phyloP scores from a whole-genome alignment of 2,329 filamentous ascomycete genomes.

The Botrytis medusae region DNA sequence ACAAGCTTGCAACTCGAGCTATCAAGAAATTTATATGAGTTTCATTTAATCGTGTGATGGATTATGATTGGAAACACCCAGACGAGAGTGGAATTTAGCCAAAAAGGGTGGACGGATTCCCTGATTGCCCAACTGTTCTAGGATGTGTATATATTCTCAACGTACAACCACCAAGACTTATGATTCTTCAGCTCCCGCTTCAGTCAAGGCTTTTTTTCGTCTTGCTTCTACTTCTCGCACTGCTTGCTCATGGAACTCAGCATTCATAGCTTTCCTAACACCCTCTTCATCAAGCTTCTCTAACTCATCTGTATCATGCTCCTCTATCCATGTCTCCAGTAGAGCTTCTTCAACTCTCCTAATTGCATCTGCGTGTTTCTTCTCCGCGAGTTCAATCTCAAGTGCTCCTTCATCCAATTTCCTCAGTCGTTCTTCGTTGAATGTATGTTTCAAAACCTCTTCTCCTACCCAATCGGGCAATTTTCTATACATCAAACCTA shows the following conservation, averaged over 20 bases:
- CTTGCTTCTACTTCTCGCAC: background rate
- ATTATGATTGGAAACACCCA: background rate
- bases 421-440: background rate
- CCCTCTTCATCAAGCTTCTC: background rate
- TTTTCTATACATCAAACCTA: background rate
- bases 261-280: background rate
- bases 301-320: background rate
- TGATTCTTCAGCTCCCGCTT: background rate
- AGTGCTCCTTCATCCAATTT: background rate
- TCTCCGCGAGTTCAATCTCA: background rate
- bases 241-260: background rate
- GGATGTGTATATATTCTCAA: too few relatives aligned
- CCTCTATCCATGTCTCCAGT: too few relatives aligned
- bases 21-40: background rate
- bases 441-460: background rate
- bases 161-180: background rate
- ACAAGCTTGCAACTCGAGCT: too few relatives aligned
- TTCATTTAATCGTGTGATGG: background rate
- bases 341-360: fast-evolving
- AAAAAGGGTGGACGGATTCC: fast-evolving
- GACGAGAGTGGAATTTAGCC: background rate
- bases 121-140: too few relatives aligned
- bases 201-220: background rate
- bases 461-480: background rate
- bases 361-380: too few relatives aligned